Base-by-base conservation (phyloP, 148 eudicot genomes). In the Hydrangea macrophylla region DNA sequence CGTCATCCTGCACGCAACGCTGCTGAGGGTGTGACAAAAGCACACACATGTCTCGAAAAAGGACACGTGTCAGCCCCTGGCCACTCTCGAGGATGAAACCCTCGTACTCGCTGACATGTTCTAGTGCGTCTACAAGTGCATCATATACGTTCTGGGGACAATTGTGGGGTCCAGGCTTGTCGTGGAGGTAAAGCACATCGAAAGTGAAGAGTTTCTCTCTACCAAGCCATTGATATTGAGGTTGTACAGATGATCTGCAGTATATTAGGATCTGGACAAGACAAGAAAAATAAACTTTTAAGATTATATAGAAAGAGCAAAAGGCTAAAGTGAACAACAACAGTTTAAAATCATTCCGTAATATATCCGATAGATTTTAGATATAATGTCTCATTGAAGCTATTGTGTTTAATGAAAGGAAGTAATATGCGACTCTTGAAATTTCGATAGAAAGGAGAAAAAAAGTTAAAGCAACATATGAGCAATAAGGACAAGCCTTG, bases 81-180 rank as follows among this genome's bases (percentile, higher is more conserved):
- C 99, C 97, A 20, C 78, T 94, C 76, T 94, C 97, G 32, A 73
- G 84, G 53, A 94, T 94, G 88, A 90, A 94, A 48, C 99, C 99
- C 79, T 94, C 97, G 6, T 78, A 80, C 73, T 88, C 93, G 2
- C 89, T 85, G 37, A 90, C 86, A 17, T 73, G 85, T 65, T 94
- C 99, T 4, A 94, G 89, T 70, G 96, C 91, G 39, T 88, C 97
- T 12, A 88, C 97, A 8, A 94, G 84, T 8, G 88, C 80, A 70
- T 94, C 99, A 56, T 86, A 94, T 55, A 94, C 99, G 72, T 78
- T 79, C 70, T 94, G 99, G 58, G 99, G 99, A 76, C 99, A 90
- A 42, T 94, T 94, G 5, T 85, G 86, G 0, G 96, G 89, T 15
- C 86, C 87, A 10, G 99, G 99, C 80, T 90, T 94, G 87, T 94